A percentile compares a stretch with the other conserved stretches of the same genome.
phyloP scores from a whole-genome alignment of 2,329 filamentous ascomycete species.

The Arthrobotrys sinensis region DNA sequence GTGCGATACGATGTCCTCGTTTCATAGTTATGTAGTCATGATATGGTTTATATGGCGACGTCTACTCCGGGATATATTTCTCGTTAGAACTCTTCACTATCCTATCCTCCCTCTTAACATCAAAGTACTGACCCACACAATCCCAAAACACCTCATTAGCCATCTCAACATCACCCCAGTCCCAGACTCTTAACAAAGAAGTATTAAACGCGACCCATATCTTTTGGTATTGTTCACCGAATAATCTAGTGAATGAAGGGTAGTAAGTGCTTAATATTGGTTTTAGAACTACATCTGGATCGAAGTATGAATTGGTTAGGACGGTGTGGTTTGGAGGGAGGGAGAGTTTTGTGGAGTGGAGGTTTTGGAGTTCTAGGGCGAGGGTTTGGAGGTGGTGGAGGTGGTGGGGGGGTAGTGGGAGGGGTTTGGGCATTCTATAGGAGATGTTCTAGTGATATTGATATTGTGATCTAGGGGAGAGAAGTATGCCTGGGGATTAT shows the following conservation, averaged over 20 bases:
- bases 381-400: conserved; percentile 7
- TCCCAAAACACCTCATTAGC: conserved; percentile 22
- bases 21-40: too few relatives aligned
- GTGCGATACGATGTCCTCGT: not conserved
- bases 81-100: too few relatives aligned
- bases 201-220: conserved; percentile 43
- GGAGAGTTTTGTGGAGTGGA: not conserved
- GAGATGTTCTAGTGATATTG: not conserved
- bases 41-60: too few relatives aligned
- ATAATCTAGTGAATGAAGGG: conserved; percentile 6
- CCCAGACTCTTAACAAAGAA: conserved; percentile 28
- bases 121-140: not conserved
- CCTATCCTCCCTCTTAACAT: not conserved
- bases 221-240: not conserved
- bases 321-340: not conserved
- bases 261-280: conserved; percentile 25
- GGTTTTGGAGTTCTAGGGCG: conserved; percentile 2
- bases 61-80: too few relatives aligned
- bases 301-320: not conserved
- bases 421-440: conserved; percentile 9
- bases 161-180: conserved; percentile 20
- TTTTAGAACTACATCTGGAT: conserved; percentile 21
- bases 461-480: not conserved
- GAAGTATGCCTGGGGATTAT: too few relatives aligned
- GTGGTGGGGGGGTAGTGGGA: not conserved